Conservation (phyloP, 495 filamentous ascomycete species). For the Penicillium cosmopolitanum region DNA sequence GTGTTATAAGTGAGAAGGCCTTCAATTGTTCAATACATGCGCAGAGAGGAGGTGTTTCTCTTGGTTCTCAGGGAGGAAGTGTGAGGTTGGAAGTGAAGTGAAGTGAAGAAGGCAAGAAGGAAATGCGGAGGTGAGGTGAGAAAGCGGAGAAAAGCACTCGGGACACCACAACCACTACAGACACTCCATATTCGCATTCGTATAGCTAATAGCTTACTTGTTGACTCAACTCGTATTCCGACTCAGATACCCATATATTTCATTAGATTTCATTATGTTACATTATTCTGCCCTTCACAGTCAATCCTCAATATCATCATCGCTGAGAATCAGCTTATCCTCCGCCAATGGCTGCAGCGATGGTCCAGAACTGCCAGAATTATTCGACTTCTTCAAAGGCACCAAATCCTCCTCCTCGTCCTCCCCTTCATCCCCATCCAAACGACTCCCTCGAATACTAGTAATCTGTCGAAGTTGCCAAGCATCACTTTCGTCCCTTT, state of each 20-base stretch:
- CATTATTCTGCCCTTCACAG: slow-evolving; percentile 3
- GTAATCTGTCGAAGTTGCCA: slow-evolving; percentile 66
- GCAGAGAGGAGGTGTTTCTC: too few relatives aligned
- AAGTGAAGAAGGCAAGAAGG: slow-evolving; percentile 2
- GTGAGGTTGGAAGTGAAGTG: neutral
- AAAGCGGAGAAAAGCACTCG: too few relatives aligned
- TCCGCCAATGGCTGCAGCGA: slow-evolving; percentile 34
- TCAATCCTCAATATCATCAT: slow-evolving; percentile 96
- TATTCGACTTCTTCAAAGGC: neutral
- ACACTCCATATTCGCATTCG: too few relatives aligned
- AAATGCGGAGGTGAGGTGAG: neutral
- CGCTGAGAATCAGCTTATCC: slow-evolving; percentile 76
- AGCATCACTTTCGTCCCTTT: slow-evolving; percentile 42
- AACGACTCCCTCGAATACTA: slow-evolving; percentile 46
- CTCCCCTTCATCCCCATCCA: neutral
- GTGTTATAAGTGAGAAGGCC: too few relatives aligned
- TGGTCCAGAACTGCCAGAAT: slow-evolving; percentile 5
- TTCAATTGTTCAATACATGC: too few relatives aligned
- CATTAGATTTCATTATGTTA: too few relatives aligned
- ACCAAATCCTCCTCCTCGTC: slow-evolving; percentile 39
- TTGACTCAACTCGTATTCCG: neutral
- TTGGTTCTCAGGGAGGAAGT: too few relatives aligned
- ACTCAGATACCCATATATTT: neutral
- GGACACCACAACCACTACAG: too few relatives aligned
- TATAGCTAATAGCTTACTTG: neutral